phyloP scores from a whole-genome alignment of 768 basidiomycete genomes.

The Chalciporus piperatus region DNA sequence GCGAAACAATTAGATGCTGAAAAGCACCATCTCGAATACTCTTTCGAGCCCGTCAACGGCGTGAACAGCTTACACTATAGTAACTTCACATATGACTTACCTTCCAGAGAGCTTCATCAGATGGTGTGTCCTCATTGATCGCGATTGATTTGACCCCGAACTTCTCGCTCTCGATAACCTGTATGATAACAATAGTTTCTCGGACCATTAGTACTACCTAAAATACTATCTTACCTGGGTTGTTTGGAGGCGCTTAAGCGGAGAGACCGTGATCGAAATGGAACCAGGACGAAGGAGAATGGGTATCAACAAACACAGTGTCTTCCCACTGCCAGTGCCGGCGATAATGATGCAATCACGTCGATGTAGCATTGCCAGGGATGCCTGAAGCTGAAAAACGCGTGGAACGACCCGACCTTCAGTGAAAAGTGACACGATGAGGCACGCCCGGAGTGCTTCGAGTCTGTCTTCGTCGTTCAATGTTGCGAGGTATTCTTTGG shows the following conservation, averaged over 20 bases:
- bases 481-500: too few relatives aligned
- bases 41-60: not conserved
- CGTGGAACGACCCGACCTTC: not conserved
- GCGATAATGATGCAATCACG: not conserved
- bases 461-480: not conserved
- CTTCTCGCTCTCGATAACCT: not conserved
- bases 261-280: not conserved
- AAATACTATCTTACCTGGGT: conserved; percentile 1
- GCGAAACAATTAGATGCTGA: conserved; percentile 7
- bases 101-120: not conserved
- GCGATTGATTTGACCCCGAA: not conserved
- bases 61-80: too few relatives aligned
- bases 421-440: not conserved
- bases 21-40: not conserved
- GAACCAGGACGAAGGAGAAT: not conserved
- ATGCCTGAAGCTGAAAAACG: not conserved
- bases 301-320: not conserved
- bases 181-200: not conserved
- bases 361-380: not conserved
- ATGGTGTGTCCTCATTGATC: conserved; percentile 9
- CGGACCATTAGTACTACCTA: not conserved
- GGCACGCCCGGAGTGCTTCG: not conserved
- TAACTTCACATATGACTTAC: not conserved
- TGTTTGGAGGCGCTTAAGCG: conserved; percentile 4
- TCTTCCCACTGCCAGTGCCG: conserved; percentile 3